phyloP scores from a whole-genome alignment of 164 flowering plant species.

The Liquidambar formosana region DNA sequence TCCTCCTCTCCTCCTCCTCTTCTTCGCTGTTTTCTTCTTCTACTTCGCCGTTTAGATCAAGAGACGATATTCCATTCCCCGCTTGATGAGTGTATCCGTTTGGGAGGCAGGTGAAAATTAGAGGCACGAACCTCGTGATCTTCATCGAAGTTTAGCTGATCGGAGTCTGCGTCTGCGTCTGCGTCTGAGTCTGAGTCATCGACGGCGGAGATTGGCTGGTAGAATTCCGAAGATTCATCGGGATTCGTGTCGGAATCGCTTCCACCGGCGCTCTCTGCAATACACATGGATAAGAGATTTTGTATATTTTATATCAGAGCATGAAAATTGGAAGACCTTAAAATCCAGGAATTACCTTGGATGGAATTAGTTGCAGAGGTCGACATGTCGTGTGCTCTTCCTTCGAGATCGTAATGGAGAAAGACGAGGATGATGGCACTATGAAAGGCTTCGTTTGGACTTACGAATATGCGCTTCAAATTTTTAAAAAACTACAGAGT shows the following conservation, averaged over 20 bases:
- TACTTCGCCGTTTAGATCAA: constrained; percentile 25
- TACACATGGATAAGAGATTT: neutral
- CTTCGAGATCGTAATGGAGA: neutral
- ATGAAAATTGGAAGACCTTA: neutral
- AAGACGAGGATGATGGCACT: neutral
- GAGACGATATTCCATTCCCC: constrained; percentile 36
- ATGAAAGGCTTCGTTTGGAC: neutral
- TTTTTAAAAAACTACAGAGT: neutral
- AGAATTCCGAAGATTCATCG: constrained; percentile 47
- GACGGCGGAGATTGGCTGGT: constrained; percentile 60
- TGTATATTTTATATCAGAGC: too few relatives aligned
- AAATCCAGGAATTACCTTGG: constrained; percentile 27
- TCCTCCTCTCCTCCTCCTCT: constrained; percentile 45
- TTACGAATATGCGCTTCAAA: neutral
- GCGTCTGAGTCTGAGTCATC: too few relatives aligned
- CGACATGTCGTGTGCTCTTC: too few relatives aligned
- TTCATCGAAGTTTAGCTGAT: constrained; percentile 18
- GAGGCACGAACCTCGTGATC: constrained; percentile 8
- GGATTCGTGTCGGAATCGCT: constrained; percentile 59
- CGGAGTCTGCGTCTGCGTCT: too few relatives aligned
- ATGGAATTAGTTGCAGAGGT: constrained; percentile 22
- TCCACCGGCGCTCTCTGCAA: constrained; percentile 36
- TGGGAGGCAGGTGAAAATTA: constrained; percentile 12
- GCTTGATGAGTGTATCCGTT: constrained; percentile 31
- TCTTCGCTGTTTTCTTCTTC: constrained; percentile 16